Percentiles rank a stretch among this genome's conserved stretches.
These are phyloP conservation scores for Adansonia gregorii DNA, from an alignment of 441 rosid genomes.

Conservation along the genomic window DNA sequence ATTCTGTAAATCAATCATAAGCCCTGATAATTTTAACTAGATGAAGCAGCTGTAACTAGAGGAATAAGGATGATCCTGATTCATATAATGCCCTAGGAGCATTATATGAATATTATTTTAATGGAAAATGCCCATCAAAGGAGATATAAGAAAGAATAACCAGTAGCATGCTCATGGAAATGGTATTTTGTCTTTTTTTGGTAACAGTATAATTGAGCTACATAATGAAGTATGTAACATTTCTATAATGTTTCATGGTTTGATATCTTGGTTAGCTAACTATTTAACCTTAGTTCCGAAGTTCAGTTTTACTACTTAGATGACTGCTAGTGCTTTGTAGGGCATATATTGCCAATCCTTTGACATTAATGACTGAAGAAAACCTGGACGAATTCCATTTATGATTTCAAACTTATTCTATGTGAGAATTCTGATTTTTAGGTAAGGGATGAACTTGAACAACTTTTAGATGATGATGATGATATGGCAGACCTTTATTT, in stretches of 20 bases:
- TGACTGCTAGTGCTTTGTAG: neutral
- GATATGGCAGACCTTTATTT: conserved; percentile 58
- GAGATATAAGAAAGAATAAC: neutral
- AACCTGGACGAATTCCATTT: neutral
- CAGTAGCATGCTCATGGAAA: neutral
- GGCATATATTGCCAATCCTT: neutral
- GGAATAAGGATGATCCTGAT: neutral
- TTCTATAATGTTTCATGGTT: neutral
- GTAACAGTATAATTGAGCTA: neutral
- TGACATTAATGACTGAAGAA: neutral
- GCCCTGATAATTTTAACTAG: neutral
- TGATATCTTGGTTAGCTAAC: neutral
- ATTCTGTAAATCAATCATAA: neutral
- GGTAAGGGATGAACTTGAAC: conserved; percentile 64
- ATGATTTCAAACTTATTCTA: conserved; percentile 13
- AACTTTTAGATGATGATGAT: conserved; percentile 54
- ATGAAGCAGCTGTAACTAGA: neutral
- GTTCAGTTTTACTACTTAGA: neutral
- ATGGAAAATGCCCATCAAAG: neutral
- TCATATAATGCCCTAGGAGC: neutral
- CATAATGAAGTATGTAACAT: neutral
- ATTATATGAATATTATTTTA: neutral
- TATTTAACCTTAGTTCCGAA: neutral
- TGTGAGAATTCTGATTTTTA: conserved; percentile 17
- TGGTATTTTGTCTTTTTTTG: neutral